Evolutionary conservation across 2,329 filamentous ascomycete species (phyloP).

Genomic region (Thielaviopsis ethacetica): DNA sequence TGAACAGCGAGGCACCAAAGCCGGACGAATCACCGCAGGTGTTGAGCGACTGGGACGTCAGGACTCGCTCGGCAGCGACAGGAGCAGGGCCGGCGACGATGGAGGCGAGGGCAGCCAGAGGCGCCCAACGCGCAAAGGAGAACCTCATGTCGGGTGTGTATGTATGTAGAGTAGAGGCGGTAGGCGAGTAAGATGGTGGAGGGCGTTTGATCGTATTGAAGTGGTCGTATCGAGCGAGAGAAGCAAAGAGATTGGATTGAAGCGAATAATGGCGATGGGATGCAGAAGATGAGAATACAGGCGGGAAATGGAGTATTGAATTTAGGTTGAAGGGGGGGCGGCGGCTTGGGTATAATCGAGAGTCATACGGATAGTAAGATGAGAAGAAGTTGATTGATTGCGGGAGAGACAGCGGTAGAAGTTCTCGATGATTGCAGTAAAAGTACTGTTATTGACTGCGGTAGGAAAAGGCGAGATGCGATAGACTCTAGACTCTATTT

Average conservation of each 20-base stretch:
- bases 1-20: conserved; percentile 79
- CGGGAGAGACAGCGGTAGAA: no score
- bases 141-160: conserved; percentile 27
- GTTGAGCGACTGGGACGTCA: conserved; percentile 71
- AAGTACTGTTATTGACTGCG: no score
- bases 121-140: conserved; percentile 22
- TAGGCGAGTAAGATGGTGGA: no score
- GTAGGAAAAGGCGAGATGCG: no score
- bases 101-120: conserved; percentile 19
- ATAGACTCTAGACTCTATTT: no score
- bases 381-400: no score
- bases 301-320: no score
- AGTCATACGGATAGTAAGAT: no score
- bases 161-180: no score
- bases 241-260: not conserved
- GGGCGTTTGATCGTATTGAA: no score
- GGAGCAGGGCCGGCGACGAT: conserved; percentile 20
- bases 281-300: not conserved
- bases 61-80: conserved; percentile 41
- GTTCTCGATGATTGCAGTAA: no score
- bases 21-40: conserved; percentile 70
- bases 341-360: no score
- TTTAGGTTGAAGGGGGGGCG: not conserved
- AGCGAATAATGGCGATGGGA: not conserved
- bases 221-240: not conserved